phyloP scores from a whole-genome alignment of 78 protist species.

The Chrysochromulina parva region DNA sequence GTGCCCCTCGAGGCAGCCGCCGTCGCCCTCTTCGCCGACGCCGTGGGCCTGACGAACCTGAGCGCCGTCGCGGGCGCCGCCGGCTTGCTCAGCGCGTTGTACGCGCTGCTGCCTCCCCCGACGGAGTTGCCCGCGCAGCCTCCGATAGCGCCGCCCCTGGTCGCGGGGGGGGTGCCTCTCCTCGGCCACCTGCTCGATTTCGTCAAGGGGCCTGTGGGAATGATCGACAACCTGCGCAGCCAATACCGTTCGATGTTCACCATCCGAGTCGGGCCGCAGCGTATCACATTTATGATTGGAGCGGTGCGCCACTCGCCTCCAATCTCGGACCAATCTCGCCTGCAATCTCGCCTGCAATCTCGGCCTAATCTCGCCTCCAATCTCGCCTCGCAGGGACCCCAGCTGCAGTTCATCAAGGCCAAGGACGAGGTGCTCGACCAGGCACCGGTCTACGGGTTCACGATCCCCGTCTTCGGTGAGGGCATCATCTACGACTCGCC shows the following conservation, averaged over 20 bases:
- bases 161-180: not conserved
- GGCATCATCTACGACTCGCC: conserved; percentile 39
- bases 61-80: not conserved
- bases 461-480: conserved; percentile 46
- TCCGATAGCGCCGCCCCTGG: not conserved
- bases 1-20: not conserved
- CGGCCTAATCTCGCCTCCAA: too few relatives aligned
- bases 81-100: not conserved
- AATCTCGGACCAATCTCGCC: too few relatives aligned
- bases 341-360: too few relatives aligned
- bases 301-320: too few relatives aligned
- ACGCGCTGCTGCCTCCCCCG: not conserved
- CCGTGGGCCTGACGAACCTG: not conserved
- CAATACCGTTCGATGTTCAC: not conserved
- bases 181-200: not conserved
- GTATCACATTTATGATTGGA: not conserved
- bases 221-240: not conserved
- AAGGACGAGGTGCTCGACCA: conserved; percentile 27
- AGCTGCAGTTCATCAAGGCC: not conserved
- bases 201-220: not conserved
- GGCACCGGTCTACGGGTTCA: conserved; percentile 44
- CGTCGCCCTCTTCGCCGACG: not conserved
- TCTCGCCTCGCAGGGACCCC: too few relatives aligned
- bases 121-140: not conserved
- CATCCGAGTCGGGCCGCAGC: not conserved